Conservation (phyloP, 192 early-diverging fungal genomes). For the Funneliformis mosseae region DNA sequence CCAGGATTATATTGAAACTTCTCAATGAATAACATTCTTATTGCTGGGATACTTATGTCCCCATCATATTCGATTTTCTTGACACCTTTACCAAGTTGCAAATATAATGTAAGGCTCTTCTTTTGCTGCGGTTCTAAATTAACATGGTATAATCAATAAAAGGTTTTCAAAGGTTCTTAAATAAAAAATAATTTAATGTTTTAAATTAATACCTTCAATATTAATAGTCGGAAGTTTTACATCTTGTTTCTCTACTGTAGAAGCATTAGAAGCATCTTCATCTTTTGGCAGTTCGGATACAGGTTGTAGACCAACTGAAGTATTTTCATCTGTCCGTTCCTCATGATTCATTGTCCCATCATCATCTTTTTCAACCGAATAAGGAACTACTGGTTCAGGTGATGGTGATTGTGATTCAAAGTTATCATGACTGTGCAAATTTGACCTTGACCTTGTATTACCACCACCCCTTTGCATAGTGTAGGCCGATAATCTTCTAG, state of each 20-base stretch:
- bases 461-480: not conserved
- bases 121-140: constrained; percentile 32
- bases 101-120: constrained; percentile 49
- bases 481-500: constrained; percentile 24
- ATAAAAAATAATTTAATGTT: too few relatives aligned
- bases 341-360: not conserved
- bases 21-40: constrained; percentile 76
- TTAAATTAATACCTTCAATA: constrained; percentile 11
- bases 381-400: not conserved
- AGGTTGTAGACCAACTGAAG: not conserved
- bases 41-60: constrained; percentile 55
- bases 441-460: not conserved
- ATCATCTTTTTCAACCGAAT: not conserved
- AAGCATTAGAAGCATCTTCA: not conserved
- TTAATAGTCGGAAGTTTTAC: not conserved
- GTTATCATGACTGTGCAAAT: not conserved
- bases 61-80: constrained; percentile 60
- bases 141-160: too few relatives aligned
- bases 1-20: constrained; percentile 65
- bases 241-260: not conserved
- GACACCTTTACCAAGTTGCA: constrained; percentile 66
- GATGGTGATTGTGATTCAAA: not conserved
- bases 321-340: not conserved
- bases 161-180: too few relatives aligned
- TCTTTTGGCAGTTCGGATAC: not conserved